A percentile compares a stretch with the other conserved stretches of the same genome.
These are phyloP conservation scores for Stenocarpella maydis DNA, from an alignment of 2,329 filamentous ascomycete genomes.

Conservation along the genomic window DNA sequence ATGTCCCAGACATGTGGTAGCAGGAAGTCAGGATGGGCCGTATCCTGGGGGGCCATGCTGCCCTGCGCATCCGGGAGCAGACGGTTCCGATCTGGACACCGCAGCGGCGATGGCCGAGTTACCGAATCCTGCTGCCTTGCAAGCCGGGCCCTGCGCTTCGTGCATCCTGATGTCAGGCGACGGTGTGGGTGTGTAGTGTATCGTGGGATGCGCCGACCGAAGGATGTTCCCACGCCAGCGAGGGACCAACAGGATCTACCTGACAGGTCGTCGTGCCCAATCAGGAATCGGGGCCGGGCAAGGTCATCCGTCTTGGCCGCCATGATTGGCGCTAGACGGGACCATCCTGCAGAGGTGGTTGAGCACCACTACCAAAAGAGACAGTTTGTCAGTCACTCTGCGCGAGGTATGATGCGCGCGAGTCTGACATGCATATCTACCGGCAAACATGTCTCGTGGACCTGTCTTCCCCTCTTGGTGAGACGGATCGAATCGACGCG, in stretches of 20 bases:
- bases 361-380: neutral
- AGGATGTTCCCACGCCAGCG: conserved; percentile 6
- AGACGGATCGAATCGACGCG: conserved; percentile 13
- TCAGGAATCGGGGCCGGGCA: neutral
- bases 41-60: neutral
- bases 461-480: neutral
- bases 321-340: conserved; percentile 4
- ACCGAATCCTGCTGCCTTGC: conserved; percentile 22
- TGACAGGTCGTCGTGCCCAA: conserved; percentile 3
- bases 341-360: conserved; percentile 21
- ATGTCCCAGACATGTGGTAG: conserved; percentile 23
- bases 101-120: conserved; percentile 7
- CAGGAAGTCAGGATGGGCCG: neutral
- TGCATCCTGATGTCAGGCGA: conserved; percentile 1
- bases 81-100: conserved; percentile 8
- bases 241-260: neutral
- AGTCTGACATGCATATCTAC: conserved; percentile 27
- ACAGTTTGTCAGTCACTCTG: neutral
- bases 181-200: conserved; percentile 1
- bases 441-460: conserved; percentile 13
- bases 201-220: neutral
- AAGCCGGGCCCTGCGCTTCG: conserved; percentile 1
- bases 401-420: neutral
- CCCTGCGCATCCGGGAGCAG: neutral
- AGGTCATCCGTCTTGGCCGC: conserved; percentile 9